A percentile compares a stretch with the other conserved stretches of the same genome.
Conservation (phyloP, 202 grass and related monocot species). For the Sporobolus alterniflorus region DNA sequence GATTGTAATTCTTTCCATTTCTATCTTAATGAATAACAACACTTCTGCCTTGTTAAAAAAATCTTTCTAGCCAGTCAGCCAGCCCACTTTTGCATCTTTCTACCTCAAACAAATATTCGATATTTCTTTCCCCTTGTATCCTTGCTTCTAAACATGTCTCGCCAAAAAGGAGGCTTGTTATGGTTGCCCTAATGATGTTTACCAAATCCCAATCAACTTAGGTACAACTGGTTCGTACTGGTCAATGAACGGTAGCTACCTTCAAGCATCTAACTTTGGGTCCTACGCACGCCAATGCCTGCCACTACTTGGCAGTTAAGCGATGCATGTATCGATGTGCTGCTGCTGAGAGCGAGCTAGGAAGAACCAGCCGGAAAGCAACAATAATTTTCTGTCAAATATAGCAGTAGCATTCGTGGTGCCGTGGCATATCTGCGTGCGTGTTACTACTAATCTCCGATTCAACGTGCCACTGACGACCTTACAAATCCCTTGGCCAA, state of each 20-base stretch:
- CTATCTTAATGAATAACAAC: no score
- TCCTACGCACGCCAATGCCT: constrained; percentile 51
- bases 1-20: no score
- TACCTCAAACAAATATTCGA: constrained; percentile 31
- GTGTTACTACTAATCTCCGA: constrained; percentile 27
- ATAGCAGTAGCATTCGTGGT: neutral
- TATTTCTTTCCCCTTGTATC: neutral
- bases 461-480: constrained; percentile 36
- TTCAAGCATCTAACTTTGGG: constrained; percentile 56
- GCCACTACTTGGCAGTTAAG: constrained; percentile 48
- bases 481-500: neutral
- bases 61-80: neutral
- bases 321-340: constrained; percentile 25
- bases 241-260: constrained; percentile 42
- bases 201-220: constrained; percentile 47
- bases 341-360: constrained; percentile 3
- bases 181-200: constrained; percentile 36
- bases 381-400: constrained; percentile 37
- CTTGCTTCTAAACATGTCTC: constrained; percentile 17
- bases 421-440: constrained; percentile 12
- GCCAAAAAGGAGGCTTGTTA: constrained; percentile 1
- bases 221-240: constrained; percentile 17
- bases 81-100: constrained; percentile 50
- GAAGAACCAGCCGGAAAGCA: constrained; percentile 43
- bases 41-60: no score